Percentiles rank a stretch among this genome's conserved stretches.
These are phyloP conservation scores for Lasiodiplodia citricola DNA, from an alignment of 2,329 filamentous ascomycete genomes.

Conservation along the genomic window DNA sequence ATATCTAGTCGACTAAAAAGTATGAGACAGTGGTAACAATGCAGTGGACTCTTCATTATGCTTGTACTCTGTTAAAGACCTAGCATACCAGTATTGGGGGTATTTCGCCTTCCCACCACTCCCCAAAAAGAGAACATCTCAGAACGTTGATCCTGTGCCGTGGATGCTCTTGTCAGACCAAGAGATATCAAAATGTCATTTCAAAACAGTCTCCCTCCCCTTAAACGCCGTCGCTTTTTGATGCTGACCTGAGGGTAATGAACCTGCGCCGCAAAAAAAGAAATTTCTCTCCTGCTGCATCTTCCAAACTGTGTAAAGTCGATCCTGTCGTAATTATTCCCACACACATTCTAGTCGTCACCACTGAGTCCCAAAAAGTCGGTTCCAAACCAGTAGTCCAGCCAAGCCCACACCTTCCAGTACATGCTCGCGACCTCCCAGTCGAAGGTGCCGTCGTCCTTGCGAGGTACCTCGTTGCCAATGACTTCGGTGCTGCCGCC, in stretches of 20 bases:
- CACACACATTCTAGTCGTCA: slow-evolving; percentile 43
- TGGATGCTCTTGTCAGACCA: not conserved
- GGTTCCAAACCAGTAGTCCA: slow-evolving; percentile 62
- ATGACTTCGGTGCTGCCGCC: slow-evolving; percentile 65
- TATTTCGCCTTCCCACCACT: not conserved
- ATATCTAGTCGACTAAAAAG: not conserved
- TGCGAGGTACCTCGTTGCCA: slow-evolving; percentile 74
- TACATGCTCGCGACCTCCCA: slow-evolving; percentile 67
- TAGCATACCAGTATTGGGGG: not conserved
- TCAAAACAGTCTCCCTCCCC: not conserved
- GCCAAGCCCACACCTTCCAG: slow-evolving; percentile 64
- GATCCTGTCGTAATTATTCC: not conserved
- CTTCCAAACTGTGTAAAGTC: not conserved
- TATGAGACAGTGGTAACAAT: not conserved
- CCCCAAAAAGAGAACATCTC: not conserved
- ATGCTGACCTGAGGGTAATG: slow-evolving; percentile 9
- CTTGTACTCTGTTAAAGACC: not conserved
- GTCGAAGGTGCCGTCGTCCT: slow-evolving; percentile 78
- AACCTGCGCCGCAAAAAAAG: slow-evolving; percentile 3
- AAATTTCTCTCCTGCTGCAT: not conserved
- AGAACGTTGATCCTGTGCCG: not conserved
- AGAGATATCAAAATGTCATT: not conserved
- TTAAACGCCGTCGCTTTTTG: slow-evolving; percentile 23
- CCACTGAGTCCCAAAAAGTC: slow-evolving; percentile 66
- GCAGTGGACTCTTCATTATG: slow-evolving; percentile 4